Percentiles rank a stretch among this genome's conserved stretches.
phyloP scores from a whole-genome alignment of 768 basidiomycete genomes.

The Pholiota molesta region DNA sequence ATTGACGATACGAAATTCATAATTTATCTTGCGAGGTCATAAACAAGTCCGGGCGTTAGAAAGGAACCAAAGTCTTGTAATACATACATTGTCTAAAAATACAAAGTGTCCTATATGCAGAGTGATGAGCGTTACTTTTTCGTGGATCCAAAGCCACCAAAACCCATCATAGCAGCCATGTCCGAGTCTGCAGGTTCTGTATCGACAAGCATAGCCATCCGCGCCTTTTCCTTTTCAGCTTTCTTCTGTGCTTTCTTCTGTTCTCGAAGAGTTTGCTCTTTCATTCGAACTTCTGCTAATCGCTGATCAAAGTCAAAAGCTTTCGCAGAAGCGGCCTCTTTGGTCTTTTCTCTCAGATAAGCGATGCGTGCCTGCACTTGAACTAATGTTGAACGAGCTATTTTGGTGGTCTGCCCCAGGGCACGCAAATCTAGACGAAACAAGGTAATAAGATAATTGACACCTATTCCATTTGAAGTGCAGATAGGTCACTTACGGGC shows the following conservation, averaged over 20 bases:
- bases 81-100: conserved; percentile 27
- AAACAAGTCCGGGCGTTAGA: conserved; percentile 20
- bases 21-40: conserved; percentile 65
- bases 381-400: conserved; percentile 87
- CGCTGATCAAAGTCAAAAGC: conserved; percentile 95
- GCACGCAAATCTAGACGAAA: conserved; percentile 76
- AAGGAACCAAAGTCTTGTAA: conserved; percentile 25
- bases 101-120: conserved; percentile 31
- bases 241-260: conserved; percentile 82
- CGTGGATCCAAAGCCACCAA: conserved; percentile 85
- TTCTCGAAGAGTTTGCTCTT: conserved; percentile 66
- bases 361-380: conserved; percentile 95
- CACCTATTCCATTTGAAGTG: not conserved
- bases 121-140: conserved; percentile 64
- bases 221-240: conserved; percentile 73
- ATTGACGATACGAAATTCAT: conserved; percentile 78
- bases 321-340: conserved; percentile 80
- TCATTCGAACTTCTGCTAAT: conserved; percentile 77
- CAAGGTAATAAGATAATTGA: conserved; percentile 13
- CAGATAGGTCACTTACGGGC: conserved; percentile 67
- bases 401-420: conserved; percentile 94
- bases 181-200: conserved; percentile 56
- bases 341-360: conserved; percentile 83
- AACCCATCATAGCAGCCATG: conserved; percentile 88
- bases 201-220: conserved; percentile 62